Evolutionary conservation across 2,329 filamentous ascomycete genomes (phyloP), one percentile per base, ranked within the genome.

Genomic region (Aphanocladium album): DNA sequence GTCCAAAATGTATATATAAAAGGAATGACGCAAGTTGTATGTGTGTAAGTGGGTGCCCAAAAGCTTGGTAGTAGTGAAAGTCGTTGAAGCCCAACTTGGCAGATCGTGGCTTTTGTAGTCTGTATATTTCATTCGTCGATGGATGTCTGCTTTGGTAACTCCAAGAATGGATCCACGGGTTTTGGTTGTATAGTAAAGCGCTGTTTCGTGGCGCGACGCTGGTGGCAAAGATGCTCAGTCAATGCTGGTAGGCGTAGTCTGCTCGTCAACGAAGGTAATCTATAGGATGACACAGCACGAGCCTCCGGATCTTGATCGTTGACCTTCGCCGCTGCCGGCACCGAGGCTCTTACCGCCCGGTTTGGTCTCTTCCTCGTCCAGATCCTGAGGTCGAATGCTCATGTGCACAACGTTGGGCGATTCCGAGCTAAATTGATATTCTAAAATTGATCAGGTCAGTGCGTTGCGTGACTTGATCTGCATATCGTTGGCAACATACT

Each of bases 381-480:
- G 83, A 70, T 96, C 91, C 70, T 92, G 89, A 2, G 92, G 92
- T 67, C 90, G 89, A 67, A 96, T 87, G 6, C 90, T 93, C 91
- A 96, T 96, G 74, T 96, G 92, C n/a, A 96, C 87, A 30, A 96
- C 90, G 66, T 96, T 96, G 8, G 90, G 85, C 12, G 82, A 79
- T 64, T 91, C 88, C 33, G 81, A 80, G 69, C 85, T 89, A 70
- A 96, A 91, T 63, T 86, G 89, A 69, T 90, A 93, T 66, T 93
- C 91, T 96, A 68, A 5, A 21, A 25, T n/a, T 8, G 17, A 17
- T 37, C 5, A 17, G 53, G 65, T 50, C 45, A 43, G 51, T 33
- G 17, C 16, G 30, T 23, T 41, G 21, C 39, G n/a, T 11, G 21
- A 2, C 7, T n/a, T 27, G n/a, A 43, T n/a, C n/a, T 30, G 43